phyloP scores from a whole-genome alignment of 495 filamentous ascomycete species.

The Penicillium arizonense region DNA sequence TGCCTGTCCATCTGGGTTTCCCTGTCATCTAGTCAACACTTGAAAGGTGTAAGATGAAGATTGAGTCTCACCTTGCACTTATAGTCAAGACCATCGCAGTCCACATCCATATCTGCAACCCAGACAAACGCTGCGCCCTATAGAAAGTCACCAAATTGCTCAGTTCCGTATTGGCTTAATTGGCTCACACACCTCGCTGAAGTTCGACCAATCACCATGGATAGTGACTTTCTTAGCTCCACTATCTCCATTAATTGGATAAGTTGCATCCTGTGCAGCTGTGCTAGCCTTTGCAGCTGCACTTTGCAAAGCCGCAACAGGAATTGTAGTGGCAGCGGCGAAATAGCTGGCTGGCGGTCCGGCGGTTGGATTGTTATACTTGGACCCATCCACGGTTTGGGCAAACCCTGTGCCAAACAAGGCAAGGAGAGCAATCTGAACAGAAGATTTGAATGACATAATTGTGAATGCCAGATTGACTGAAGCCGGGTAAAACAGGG shows the following conservation, averaged over 20 bases:
- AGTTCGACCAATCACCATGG: conserved; percentile 31
- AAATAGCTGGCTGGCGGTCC: conserved; percentile 32
- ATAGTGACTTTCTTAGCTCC: conserved; percentile 25
- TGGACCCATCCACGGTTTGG: conserved; percentile 22
- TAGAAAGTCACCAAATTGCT: neutral
- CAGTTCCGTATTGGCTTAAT: neutral
- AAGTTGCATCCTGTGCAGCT: conserved; percentile 23
- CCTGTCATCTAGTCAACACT: conserved; percentile 13
- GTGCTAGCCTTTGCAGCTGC: conserved; percentile 25
- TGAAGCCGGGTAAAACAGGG: neutral
- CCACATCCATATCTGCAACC: conserved; percentile 40
- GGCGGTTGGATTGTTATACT: conserved; percentile 24
- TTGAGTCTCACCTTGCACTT: conserved; percentile 23
- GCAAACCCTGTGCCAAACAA: conserved; percentile 8
- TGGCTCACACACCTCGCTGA: conserved; percentile 16
- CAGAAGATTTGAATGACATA: conserved; percentile 2
- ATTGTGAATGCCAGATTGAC: neutral
- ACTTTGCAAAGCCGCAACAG: conserved; percentile 22
- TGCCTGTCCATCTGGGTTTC: conserved; percentile 32
- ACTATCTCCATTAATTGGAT: conserved; percentile 20
- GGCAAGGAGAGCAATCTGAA: conserved; percentile 9
- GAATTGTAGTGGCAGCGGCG: conserved; percentile 22
- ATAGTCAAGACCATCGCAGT: conserved; percentile 38
- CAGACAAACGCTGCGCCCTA: conserved; percentile 37
- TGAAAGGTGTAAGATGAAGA: neutral